Conservation (phyloP, 257 asterid species). For the Solanum rostratum region DNA sequence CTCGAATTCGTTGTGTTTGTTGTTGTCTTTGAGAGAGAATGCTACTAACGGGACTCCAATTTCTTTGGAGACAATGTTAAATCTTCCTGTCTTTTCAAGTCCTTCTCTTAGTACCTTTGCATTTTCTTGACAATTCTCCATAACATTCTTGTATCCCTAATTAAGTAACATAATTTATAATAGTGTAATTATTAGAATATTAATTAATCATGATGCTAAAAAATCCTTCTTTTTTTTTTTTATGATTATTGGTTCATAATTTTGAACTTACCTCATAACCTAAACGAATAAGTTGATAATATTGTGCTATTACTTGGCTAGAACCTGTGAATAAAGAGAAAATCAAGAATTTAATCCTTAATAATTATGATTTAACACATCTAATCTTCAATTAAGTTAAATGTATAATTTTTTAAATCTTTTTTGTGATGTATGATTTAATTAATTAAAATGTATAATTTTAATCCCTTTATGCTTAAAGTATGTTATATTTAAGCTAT, state of each 20-base stretch:
- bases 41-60: slow-evolving; percentile 13
- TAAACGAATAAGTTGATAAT: slow-evolving; percentile 17
- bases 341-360: neutral
- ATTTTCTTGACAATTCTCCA: slow-evolving; percentile 16
- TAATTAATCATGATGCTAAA: neutral
- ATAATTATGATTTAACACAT: too few species aligned
- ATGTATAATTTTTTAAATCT: too few species aligned
- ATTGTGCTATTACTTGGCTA: slow-evolving; percentile 16
- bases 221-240: too few species aligned
- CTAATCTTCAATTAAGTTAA: too few species aligned
- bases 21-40: slow-evolving; percentile 10
- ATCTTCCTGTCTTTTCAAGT: slow-evolving; percentile 1
- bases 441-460: too few species aligned
- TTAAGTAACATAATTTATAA: neutral
- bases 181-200: neutral
- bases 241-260: neutral
- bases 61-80: slow-evolving; percentile 12
- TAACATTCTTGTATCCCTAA: slow-evolving; percentile 10
- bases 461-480: too few species aligned
- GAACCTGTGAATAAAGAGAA: slow-evolving; percentile 2
- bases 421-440: too few species aligned
- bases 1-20: slow-evolving; percentile 6
- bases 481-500: too few species aligned
- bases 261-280: slow-evolving; percentile 9
- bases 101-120: slow-evolving; percentile 1